Conservation (phyloP, 192 early-diverging fungal species). For the Rhizophagus clarus region DNA sequence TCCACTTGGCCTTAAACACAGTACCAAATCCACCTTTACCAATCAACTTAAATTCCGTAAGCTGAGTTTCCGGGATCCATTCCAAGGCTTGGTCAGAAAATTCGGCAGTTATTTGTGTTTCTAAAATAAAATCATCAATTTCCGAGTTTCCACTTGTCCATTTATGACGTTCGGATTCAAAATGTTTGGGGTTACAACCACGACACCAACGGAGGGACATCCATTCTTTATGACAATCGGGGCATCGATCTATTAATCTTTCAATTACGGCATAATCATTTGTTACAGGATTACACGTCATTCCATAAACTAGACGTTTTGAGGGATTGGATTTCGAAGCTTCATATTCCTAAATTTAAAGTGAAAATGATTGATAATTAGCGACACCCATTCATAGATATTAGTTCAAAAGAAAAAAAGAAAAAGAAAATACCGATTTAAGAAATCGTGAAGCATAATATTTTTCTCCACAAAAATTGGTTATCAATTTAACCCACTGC, state of each 20-base stretch:
- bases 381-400: neutral
- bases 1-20: constrained; percentile 7
- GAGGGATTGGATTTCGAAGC: neutral
- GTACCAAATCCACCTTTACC: constrained; percentile 17
- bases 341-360: constrained; percentile 13
- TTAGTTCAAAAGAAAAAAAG: neutral
- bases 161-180: neutral
- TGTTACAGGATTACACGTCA: constrained; percentile 8
- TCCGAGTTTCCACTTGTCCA: constrained; percentile 28
- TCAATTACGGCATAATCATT: constrained; percentile 16
- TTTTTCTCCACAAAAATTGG: constrained; percentile 18
- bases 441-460: neutral
- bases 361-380: neutral
- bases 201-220: constrained; percentile 15
- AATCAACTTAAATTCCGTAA: constrained; percentile 15
- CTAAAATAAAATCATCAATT: constrained; percentile 15
- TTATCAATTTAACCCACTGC: constrained; percentile 13
- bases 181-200: neutral
- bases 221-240: neutral
- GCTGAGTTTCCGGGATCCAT: constrained; percentile 10
- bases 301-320: constrained; percentile 11
- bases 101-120: constrained; percentile 7
- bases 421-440: constrained; percentile 2
- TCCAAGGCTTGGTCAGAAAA: neutral
- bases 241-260: neutral